Evolutionary conservation across 495 filamentous ascomycete genomes (phyloP).

Genomic region (Xylaria curta): DNA sequence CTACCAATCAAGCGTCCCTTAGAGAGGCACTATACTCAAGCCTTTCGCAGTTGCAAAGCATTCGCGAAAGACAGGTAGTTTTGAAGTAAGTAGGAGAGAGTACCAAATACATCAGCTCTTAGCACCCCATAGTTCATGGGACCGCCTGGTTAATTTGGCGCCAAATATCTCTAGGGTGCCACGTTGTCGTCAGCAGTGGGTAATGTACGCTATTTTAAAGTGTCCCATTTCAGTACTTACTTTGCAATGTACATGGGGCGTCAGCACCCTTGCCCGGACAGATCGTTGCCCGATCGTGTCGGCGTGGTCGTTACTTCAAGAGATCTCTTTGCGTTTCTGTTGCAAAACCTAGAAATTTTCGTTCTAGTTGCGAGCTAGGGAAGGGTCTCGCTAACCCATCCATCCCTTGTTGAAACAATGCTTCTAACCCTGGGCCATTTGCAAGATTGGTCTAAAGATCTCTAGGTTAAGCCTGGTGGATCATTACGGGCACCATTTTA

Average conservation of each 20-base stretch:
- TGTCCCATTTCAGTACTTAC: neutral
- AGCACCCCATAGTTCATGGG: no score
- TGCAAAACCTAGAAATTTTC: neutral
- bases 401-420: neutral
- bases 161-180: constrained; percentile 3
- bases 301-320: neutral
- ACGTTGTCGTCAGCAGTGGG: neutral
- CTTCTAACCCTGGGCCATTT: neutral
- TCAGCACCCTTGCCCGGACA: neutral
- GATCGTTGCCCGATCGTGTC: neutral
- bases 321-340: neutral
- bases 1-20: neutral
- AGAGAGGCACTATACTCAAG: neutral
- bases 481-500: neutral
- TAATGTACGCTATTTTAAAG: no score
- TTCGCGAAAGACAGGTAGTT: neutral
- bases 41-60: neutral
- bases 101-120: neutral
- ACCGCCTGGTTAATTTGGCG: neutral
- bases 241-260: neutral
- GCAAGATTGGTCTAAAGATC: neutral
- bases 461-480: neutral
- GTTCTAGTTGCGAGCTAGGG: neutral
- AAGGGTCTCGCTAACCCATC: no score
- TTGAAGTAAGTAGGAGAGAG: neutral